Evolutionary conservation across 805 yeast genomes (phyloP), one percentile per base, ranked within the genome.

Genomic region (Ogataea siamensis): DNA sequence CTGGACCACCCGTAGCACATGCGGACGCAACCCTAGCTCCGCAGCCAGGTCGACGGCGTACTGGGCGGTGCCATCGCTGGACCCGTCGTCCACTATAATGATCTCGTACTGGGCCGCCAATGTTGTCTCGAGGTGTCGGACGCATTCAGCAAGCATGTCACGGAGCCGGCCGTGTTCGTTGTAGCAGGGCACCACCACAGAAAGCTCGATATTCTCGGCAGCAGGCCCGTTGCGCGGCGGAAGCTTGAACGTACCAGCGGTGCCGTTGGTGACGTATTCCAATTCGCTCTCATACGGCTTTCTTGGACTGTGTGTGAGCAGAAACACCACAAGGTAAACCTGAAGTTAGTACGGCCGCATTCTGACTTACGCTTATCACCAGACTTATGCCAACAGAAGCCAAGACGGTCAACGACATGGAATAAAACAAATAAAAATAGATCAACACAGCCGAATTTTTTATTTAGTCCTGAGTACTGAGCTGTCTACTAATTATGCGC

Each of bases 121-220:
- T 9, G 28, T 21, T 5, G 40, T 20, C 25, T 68, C 55, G 43
- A 91, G 64, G 47, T 72, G 76, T 3, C 58, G 72, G 21, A 85
- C 68, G 1, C 86, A 69, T 39, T 87, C 96, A 35, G 74, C 77
- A 26, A 87, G 63, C 93, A 87, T 86, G 26, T 63, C 57, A 21
- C 74, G 73, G 43, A 93, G 71, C 37, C 99, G 71, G 10, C 67
- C 60, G 1, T 83, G 80, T 61, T 93, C 99, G 56, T 93, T 93
- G 55, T 75, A 93, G 58, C 96, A 87, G n/a, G 99, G 99, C 5
- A 93, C 76, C 5, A 93, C 88, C 17, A 93, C 81, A 17, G 93
- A 78, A 28, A 91, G 52, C 21, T 73, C 73, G 16, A 84, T 68
- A 3, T 58, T 67, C 24, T 66, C 68, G 44, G 34, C 34, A 55